A percentile compares a stretch with the other conserved stretches of the same genome.
Conservation (phyloP, 352 stramenopile species). For the Phytophthora litchii region DNA sequence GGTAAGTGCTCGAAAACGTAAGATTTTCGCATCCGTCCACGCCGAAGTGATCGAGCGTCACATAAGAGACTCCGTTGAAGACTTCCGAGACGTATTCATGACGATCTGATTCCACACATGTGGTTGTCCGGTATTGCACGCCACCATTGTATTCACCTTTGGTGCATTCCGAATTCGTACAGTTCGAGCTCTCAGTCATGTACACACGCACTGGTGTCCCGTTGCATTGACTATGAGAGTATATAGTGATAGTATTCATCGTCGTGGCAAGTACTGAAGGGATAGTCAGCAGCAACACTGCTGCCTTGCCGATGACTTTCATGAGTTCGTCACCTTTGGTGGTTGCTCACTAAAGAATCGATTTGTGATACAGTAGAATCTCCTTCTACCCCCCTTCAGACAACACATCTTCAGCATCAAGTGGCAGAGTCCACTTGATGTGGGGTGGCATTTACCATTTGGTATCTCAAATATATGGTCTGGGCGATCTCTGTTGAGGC, state of each 20-base stretch:
- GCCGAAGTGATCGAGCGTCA: slow-evolving; percentile 16
- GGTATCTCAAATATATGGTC: neutral
- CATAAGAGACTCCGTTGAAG: slow-evolving; percentile 28
- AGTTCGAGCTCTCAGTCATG: slow-evolving; percentile 18
- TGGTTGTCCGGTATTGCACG: slow-evolving; percentile 11
- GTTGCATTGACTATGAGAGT: slow-evolving; percentile 23
- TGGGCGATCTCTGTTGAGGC: neutral
- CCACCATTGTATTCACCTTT: slow-evolving; percentile 23
- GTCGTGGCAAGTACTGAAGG: neutral
- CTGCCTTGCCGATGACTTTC: neutral
- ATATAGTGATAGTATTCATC: slow-evolving; percentile 18
- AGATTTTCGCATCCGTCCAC: slow-evolving; percentile 5
- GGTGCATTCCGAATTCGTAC: slow-evolving; percentile 5
- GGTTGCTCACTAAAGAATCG: too few relatives aligned
- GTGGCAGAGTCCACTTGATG: neutral
- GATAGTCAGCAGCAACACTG: neutral
- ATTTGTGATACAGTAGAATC: neutral
- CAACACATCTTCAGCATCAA: too few relatives aligned
- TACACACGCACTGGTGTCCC: slow-evolving; percentile 22
- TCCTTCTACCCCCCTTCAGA: too few relatives aligned
- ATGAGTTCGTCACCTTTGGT: slow-evolving; percentile 14
- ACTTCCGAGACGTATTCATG: slow-evolving; percentile 21
- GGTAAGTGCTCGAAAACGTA: slow-evolving; percentile 21
- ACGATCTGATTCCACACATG: slow-evolving; percentile 10
- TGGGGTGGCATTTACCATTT: neutral